Conservation (phyloP, 768 basidiomycete genomes). For the Termitomyces sp. region DNA sequence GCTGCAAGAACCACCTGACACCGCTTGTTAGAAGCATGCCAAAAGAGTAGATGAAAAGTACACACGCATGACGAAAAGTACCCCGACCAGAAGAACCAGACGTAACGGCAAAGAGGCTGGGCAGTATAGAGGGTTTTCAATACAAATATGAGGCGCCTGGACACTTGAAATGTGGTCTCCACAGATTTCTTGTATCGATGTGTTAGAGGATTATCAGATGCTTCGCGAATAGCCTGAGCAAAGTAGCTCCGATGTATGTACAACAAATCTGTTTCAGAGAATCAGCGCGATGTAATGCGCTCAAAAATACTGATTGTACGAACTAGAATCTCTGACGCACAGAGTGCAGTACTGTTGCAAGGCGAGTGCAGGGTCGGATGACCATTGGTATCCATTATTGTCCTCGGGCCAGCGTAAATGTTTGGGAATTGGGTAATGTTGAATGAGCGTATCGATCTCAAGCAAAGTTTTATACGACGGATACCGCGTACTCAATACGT, state of each 20-base stretch:
- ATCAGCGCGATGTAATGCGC: neutral
- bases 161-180: constrained; percentile 36
- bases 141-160: constrained; percentile 34
- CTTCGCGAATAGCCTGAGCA: constrained; percentile 36
- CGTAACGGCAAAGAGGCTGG: constrained; percentile 27
- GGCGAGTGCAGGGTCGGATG: constrained; percentile 28
- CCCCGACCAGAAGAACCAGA: constrained; percentile 49
- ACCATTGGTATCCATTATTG: constrained; percentile 32
- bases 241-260: constrained; percentile 47
- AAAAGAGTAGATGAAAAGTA: neutral
- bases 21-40: neutral
- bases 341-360: constrained; percentile 40
- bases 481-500: constrained; percentile 31
- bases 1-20: constrained; percentile 39
- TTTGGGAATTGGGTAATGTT: constrained; percentile 40
- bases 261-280: constrained; percentile 26
- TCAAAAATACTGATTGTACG: constrained; percentile 12
- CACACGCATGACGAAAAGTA: constrained; percentile 44
- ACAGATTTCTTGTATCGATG: constrained; percentile 43
- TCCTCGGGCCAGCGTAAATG: constrained; percentile 34
- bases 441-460: constrained; percentile 44
- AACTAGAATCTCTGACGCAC: constrained; percentile 40
- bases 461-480: constrained; percentile 39
- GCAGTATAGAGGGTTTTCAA: constrained; percentile 29
- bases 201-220: constrained; percentile 34